Evolutionary conservation across 768 basidiomycete species (phyloP).

Genomic region (Leucosporidium yakuticum): DNA sequence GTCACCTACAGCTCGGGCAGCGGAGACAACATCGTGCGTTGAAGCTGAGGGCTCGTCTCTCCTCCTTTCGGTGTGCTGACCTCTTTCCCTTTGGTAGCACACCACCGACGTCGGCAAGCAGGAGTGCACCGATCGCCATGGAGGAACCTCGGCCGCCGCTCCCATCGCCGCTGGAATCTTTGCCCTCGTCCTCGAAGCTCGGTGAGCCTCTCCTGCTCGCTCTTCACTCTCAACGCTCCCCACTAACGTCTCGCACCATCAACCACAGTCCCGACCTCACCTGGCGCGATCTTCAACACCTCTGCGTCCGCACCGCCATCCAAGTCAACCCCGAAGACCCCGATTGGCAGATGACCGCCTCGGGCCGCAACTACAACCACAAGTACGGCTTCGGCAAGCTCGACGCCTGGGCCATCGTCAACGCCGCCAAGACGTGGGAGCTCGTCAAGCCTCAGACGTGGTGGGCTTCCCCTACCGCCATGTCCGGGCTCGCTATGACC

Average conservation of each 20-base stretch:
- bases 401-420: constrained; percentile 75
- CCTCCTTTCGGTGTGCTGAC: constrained; percentile 10
- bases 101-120: constrained; percentile 89
- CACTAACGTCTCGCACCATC: constrained; percentile 2
- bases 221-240: not conserved
- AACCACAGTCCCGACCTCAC: constrained; percentile 73
- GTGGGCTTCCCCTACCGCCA: constrained; percentile 57
- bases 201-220: constrained; percentile 50
- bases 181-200: constrained; percentile 76
- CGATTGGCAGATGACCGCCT: constrained; percentile 81
- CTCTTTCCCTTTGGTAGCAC: constrained; percentile 52
- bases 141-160: constrained; percentile 95
- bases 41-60: constrained; percentile 43
- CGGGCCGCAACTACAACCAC: constrained; percentile 67
- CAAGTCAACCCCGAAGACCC: constrained; percentile 81
- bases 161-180: constrained; percentile 93
- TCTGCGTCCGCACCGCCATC: constrained; percentile 69
- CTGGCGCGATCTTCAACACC: constrained; percentile 93
- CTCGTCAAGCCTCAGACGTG: constrained; percentile 91
- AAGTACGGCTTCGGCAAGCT: constrained; percentile 93
- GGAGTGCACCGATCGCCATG: constrained; percentile 72
- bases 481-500: constrained; percentile 53
- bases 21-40: constrained; percentile 87
- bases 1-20: constrained; percentile 94
- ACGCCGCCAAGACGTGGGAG: constrained; percentile 71